Conservation (phyloP, 179 eudicot genomes). For the Spinacia oleracea region DNA sequence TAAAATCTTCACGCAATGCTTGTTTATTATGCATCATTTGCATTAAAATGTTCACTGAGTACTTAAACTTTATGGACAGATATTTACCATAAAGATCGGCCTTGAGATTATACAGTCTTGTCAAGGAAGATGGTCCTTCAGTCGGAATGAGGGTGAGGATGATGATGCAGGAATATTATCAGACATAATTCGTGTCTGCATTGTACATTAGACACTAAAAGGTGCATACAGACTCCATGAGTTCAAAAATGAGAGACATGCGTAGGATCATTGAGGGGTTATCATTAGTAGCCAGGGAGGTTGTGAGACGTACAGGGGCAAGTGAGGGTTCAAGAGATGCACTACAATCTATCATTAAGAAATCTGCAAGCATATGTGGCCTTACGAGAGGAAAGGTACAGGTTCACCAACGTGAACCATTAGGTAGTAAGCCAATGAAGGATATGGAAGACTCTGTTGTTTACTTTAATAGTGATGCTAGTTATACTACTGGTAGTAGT, state of each 20-base stretch:
- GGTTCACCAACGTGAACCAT: slow-evolving; percentile 1
- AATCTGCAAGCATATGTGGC: slow-evolving; percentile 54
- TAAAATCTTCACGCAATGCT: not conserved
- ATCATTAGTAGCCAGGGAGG: slow-evolving; percentile 62
- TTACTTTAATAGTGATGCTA: slow-evolving; percentile 32
- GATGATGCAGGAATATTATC: not conserved
- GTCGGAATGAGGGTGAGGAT: not conserved
- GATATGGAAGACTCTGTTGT: slow-evolving; percentile 29
- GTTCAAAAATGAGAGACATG: slow-evolving; percentile 40
- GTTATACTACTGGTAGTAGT: not conserved
- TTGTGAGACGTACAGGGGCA: slow-evolving; percentile 31
- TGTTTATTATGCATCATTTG: not conserved
- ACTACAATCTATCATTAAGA: slow-evolving; percentile 47
- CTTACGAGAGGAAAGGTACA: slow-evolving; percentile 70
- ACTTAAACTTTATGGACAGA: not conserved
- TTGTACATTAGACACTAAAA: not conserved
- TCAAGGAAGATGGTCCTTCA: not conserved
- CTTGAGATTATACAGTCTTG: not conserved
- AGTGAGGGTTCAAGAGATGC: slow-evolving; percentile 21
- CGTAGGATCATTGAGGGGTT: slow-evolving; percentile 60
- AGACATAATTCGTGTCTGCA: not conserved
- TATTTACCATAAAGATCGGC: not conserved
- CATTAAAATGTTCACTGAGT: not conserved
- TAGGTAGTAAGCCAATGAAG: slow-evolving; percentile 1
- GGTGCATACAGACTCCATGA: not conserved